These are phyloP conservation scores for Dendrocalamus sinicus DNA, from an alignment of 176 grass and related monocot genomes.

Conservation along the genomic window DNA sequence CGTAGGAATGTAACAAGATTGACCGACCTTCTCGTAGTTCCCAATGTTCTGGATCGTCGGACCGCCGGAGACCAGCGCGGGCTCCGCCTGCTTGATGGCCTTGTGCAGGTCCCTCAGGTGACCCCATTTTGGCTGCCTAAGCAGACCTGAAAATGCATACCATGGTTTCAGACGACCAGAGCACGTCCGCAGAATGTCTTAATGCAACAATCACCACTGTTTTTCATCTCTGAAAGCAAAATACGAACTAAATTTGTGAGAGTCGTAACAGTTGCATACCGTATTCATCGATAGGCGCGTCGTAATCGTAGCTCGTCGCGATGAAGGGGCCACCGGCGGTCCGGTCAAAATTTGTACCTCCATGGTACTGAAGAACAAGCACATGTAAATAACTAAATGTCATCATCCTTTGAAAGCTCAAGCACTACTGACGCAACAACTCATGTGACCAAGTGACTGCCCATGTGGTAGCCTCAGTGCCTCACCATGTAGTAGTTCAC, in stretches of 20 bases:
- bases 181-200: background rate
- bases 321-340: conserved; percentile 95
- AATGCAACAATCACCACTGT: background rate
- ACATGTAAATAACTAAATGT: conserved; percentile 1
- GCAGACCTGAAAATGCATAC: conserved; percentile 53
- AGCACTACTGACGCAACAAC: background rate
- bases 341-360: conserved; percentile 92
- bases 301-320: conserved; percentile 94
- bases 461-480: background rate
- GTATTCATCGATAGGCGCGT: conserved; percentile 94
- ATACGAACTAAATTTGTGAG: background rate
- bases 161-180: background rate
- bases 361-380: conserved; percentile 75
- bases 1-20: background rate
- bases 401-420: background rate
- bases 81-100: conserved; percentile 93
- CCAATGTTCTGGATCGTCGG: conserved; percentile 70
- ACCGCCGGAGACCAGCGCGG: conserved; percentile 69
- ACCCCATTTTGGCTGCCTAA: conserved; percentile 88
- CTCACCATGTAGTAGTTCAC: conserved; percentile 99
- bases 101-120: conserved; percentile 94
- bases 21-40: conserved; percentile 67
- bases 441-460: background rate
- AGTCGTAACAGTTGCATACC: conserved; percentile 24
- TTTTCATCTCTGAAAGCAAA: background rate